Base-by-base conservation (phyloP, 2,329 filamentous ascomycete species). In the Calonectria pseudoturangicola region DNA sequence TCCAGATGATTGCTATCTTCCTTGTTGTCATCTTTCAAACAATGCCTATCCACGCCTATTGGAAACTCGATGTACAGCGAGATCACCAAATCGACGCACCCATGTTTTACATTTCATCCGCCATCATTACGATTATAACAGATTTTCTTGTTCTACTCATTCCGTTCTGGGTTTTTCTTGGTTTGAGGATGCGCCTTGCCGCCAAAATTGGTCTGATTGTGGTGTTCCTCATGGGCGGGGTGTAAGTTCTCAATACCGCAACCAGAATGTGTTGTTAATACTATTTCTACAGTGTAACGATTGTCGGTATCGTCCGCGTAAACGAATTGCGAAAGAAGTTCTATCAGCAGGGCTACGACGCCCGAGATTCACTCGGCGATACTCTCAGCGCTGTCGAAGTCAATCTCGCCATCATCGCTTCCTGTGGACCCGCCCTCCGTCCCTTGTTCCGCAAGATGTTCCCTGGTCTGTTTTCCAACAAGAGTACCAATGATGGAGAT, bases 1-100 rank as follows among this genome's bases (percentile, higher is more conserved):
- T 66, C 0, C 62, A 75, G 30, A 80, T 82, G 71, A 76, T 84
- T 7, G 80, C 82, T 18, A 82, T 85, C 2, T 84, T 86, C 62
- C 68, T 86, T 56, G 79, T 80, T 0, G 82, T 83, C 9, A 51
- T 86, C 1, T 85, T 87, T 65, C 85, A 88, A 69, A 87, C 85
- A 48, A 79, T 79, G 2, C 85, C 85, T 0, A 78, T 86, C 39
- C 73, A 76, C 6, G 79, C 78, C n/a, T 80, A 77, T 54, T 87
- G 84, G 82, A 74, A 83, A 16, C 45, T 73, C 25, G 66, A 73
- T 1, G 43, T 74, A 6, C 73, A 75, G 16, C 56, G 56, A 8
- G 21, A 50, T 0, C 70, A 48, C 6, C 71, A 78, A 74, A 56
- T 56, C 30, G 50, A 56, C 50, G 50, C 50, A 18, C 50, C 50